Percentiles rank a stretch among this genome's conserved stretches.
phyloP scores from a whole-genome alignment of 345 rosid genomes.

The Litchi chinensis region DNA sequence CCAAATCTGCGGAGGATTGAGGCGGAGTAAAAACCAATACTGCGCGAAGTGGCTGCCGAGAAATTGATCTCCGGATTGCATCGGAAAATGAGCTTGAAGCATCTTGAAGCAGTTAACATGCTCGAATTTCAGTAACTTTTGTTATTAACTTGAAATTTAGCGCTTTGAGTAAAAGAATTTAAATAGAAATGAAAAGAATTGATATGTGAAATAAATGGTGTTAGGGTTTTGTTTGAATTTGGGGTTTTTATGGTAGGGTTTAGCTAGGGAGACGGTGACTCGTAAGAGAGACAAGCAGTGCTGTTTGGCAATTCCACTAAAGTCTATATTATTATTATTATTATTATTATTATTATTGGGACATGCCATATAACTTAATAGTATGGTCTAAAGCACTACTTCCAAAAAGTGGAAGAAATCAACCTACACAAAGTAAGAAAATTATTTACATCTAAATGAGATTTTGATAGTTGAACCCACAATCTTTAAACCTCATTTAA shows the following conservation, averaged over 20 bases:
- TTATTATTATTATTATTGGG: no score
- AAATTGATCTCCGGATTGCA: neutral
- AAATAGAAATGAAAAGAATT: constrained; percentile 1
- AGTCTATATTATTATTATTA: no score
- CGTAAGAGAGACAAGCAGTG: no score
- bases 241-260: constrained; percentile 2
- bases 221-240: neutral
- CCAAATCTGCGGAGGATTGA: neutral
- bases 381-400: no score
- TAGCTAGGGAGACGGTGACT: neutral
- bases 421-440: no score
- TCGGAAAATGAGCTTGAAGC: constrained; percentile 18
- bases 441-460: no score
- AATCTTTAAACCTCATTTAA: no score
- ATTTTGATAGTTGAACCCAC: no score
- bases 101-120: constrained; percentile 27
- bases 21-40: neutral
- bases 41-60: neutral
- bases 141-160: constrained; percentile 8
- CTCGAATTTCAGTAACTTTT: neutral
- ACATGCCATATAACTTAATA: no score
- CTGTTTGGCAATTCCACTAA: no score
- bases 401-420: no score
- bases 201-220: neutral
- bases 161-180: neutral